These are phyloP conservation scores for Mastigamoeba balamuthi DNA, from an alignment of 78 protist genomes.

Conservation along the genomic window DNA sequence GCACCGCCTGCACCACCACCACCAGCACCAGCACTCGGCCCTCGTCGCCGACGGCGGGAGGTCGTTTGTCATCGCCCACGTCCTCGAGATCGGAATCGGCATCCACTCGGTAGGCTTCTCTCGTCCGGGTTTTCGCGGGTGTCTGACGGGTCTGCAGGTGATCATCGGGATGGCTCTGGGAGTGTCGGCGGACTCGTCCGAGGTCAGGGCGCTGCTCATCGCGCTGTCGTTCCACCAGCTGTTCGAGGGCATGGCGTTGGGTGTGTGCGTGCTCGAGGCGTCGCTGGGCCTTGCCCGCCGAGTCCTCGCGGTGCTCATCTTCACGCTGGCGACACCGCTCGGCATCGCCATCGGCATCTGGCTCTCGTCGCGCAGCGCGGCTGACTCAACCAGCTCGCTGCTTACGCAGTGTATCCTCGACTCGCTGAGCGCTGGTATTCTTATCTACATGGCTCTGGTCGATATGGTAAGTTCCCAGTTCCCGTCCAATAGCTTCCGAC, in stretches of 20 bases:
- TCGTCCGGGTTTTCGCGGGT: too few relatives aligned
- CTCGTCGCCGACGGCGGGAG: too few relatives aligned
- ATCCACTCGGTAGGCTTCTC: conserved; percentile 36
- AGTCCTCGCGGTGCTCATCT: conserved; percentile 7
- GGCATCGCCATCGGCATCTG: conserved; percentile 51
- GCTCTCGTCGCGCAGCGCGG: background rate
- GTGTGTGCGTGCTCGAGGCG: conserved; percentile 12
- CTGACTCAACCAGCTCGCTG: background rate
- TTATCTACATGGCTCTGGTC: conserved; percentile 12
- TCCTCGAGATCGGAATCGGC: conserved; percentile 1
- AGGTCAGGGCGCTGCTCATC: conserved; percentile 10
- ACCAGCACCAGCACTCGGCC: too few relatives aligned
- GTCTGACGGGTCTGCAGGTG: too few relatives aligned
- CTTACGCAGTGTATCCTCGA: conserved; percentile 26
- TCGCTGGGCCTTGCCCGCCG: background rate
- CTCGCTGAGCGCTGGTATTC: conserved; percentile 34
- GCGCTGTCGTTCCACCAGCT: conserved; percentile 40
- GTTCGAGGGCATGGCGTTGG: conserved; percentile 48
- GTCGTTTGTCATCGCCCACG: background rate
- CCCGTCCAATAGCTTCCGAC: background rate
- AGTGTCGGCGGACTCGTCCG: background rate
- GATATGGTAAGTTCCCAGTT: conserved; percentile 9
- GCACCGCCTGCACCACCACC: too few relatives aligned
- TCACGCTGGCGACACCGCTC: conserved; percentile 39
- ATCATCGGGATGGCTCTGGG: conserved; percentile 41